Conservation (phyloP, 148 eudicot species). For the Beta vulgaris region DNA sequence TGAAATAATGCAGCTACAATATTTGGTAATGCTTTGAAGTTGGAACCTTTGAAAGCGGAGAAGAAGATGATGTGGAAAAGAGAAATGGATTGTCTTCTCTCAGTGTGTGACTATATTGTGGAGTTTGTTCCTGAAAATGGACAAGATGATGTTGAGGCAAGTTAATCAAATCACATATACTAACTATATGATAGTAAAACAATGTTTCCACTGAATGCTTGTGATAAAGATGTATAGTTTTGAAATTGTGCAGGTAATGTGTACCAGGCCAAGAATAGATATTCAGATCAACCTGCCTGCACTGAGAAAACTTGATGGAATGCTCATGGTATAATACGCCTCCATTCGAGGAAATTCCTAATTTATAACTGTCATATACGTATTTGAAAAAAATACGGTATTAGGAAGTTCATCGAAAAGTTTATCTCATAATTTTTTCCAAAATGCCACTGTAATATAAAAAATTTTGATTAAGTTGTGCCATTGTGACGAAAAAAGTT, state of each 20-base stretch:
- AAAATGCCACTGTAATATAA: not conserved
- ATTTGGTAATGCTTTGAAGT: constrained; percentile 72
- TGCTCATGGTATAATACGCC: constrained; percentile 65
- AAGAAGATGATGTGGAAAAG: constrained; percentile 89
- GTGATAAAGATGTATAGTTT: not conserved
- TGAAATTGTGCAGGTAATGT: constrained; percentile 50
- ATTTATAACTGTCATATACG: too few species aligned
- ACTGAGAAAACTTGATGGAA: constrained; percentile 71
- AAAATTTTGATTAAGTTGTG: too few species aligned
- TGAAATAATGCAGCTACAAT: constrained; percentile 62
- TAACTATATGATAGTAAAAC: too few species aligned
- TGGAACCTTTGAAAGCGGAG: constrained; percentile 85
- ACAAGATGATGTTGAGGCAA: constrained; percentile 58
- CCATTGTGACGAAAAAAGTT: too few species aligned
- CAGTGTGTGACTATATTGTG: constrained; percentile 86
- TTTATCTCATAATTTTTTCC: too few species aligned
- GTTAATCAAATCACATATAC: not conserved
- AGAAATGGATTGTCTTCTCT: constrained; percentile 90
- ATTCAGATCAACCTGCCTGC: constrained; percentile 88
- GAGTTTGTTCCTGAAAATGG: constrained; percentile 58
- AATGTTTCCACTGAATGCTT: not conserved
- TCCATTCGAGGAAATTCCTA: too few species aligned
- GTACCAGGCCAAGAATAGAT: constrained; percentile 66
- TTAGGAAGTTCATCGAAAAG: too few species aligned
- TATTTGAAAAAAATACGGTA: too few species aligned